Base-by-base conservation (phyloP, 129 eudicot genomes). In the sunflower (Helianthus annuus) region DNA sequence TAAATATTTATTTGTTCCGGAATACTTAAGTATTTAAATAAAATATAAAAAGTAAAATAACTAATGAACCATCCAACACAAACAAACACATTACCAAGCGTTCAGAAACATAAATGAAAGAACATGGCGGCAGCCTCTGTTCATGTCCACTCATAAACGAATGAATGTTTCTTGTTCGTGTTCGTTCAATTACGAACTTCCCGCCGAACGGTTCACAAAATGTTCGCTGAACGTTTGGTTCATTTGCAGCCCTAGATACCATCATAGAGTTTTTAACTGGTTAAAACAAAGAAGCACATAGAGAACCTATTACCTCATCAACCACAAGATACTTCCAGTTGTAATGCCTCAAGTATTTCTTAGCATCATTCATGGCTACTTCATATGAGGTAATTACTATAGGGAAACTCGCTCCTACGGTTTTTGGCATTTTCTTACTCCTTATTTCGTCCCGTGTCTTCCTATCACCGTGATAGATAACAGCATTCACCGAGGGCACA, bases 321-420 rank as follows among this genome's bases (percentile, higher is more conserved):
- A 95, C 99, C 70, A 91, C 97, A 58, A 95, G 72, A 77, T 88
- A 95, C 73, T 95, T 95, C 97, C 97, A 95, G 42, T 78, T 77
- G 74, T 95, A 95, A 76, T 88, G 95, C 82, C 96, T 88, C 88
- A 95, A 63, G 69, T 61, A 11, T 48, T 81, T 85, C 65, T 70
- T 83, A 6, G 97, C 96, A 74, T 95, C 99, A 29, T 76, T 78
- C 79, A 95, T 68, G n/a, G 97, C 99, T 61, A 95, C 77, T 78
- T 95, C 99, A 71, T 95, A 95, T 16, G 97, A 95, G 46, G 99
- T 95, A 49, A 95, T 73, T 15, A 95, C 85, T 51, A 95, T 83
- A 34, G 99, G 97, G 57, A 95, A 95, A 38, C 79, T 74, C 24
- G 97, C 86, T 68, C 96, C 96, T 40, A 88, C 56, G 58, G 89